Evolutionary conservation across 2,329 filamentous ascomycete genomes (phyloP).

Genomic region (Harringtonia lauricola): DNA sequence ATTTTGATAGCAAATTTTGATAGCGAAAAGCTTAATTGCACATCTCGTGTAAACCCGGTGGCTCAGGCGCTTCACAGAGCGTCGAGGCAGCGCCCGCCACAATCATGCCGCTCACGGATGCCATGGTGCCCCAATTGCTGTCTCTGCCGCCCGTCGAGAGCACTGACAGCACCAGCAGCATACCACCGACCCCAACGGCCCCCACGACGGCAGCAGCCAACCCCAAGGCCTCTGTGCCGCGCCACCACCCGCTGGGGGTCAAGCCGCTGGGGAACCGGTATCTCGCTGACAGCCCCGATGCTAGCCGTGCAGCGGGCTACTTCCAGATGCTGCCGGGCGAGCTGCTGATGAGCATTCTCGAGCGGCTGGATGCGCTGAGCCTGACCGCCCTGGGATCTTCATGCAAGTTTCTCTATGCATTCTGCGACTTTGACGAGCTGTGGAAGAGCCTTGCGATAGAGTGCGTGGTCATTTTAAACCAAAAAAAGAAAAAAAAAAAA

Average conservation of each 20-base stretch:
- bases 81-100: too few relatives aligned
- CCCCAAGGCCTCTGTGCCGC: conserved; percentile 45
- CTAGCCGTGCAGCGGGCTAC: conserved; percentile 53
- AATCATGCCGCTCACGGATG: conserved; percentile 7
- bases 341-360: conserved; percentile 62
- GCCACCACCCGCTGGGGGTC: conserved; percentile 77
- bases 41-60: not conserved
- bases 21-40: not conserved
- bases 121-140: not conserved
- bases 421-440: conserved; percentile 71
- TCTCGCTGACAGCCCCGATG: conserved; percentile 52
- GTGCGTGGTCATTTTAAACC: conserved; percentile 45
- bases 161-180: not conserved
- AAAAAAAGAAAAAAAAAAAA: not conserved
- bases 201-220: not conserved
- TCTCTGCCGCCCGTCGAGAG: not conserved
- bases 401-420: conserved; percentile 80
- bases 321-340: conserved; percentile 71
- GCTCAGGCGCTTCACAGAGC: too few relatives aligned
- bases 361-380: conserved; percentile 54
- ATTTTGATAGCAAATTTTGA: too few relatives aligned
- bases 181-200: too few relatives aligned
- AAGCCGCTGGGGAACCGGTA: conserved; percentile 80
- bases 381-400: conserved; percentile 61
- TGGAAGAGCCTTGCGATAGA: conserved; percentile 79